A percentile compares a stretch with the other conserved stretches of the same genome.
These are phyloP conservation scores for Hypoxylon trugodes DNA, from an alignment of 495 filamentous ascomycete genomes.

Conservation along the genomic window DNA sequence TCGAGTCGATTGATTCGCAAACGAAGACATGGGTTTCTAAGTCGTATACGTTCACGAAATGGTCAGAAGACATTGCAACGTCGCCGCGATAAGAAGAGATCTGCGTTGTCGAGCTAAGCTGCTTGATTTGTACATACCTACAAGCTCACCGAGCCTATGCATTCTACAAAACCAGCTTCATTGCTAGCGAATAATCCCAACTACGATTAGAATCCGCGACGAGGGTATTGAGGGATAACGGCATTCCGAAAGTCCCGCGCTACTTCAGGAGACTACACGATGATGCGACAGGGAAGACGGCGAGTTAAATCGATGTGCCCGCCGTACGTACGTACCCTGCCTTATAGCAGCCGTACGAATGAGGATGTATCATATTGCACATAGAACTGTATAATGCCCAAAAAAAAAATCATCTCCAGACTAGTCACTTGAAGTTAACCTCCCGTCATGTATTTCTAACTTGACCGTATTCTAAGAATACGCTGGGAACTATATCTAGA, in stretches of 20 bases:
- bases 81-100: conserved; percentile 51
- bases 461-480: too few species aligned
- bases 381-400: conserved; percentile 37
- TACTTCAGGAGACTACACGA: too few species aligned
- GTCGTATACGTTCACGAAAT: conserved; percentile 46
- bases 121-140: not conserved
- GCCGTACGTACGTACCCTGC: not conserved
- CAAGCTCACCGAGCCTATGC: not conserved
- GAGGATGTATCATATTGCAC: conserved; percentile 21
- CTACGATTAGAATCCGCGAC: too few species aligned
- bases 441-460: too few species aligned
- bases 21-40: conserved; percentile 57
- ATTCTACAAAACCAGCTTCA: too few species aligned
- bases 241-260: too few species aligned
- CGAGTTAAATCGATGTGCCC: too few species aligned
- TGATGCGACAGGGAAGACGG: too few species aligned
- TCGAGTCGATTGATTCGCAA: conserved; percentile 58
- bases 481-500: too few species aligned
- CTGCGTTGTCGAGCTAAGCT: conserved; percentile 42
- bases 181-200: too few species aligned
- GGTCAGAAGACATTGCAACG: conserved; percentile 52
- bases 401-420: conserved; percentile 16
- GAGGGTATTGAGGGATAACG: too few species aligned
- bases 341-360: not conserved
- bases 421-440: not conserved